phyloP scores from a whole-genome alignment of 768 basidiomycete genomes.

The Termitomyces bulborhizus region DNA sequence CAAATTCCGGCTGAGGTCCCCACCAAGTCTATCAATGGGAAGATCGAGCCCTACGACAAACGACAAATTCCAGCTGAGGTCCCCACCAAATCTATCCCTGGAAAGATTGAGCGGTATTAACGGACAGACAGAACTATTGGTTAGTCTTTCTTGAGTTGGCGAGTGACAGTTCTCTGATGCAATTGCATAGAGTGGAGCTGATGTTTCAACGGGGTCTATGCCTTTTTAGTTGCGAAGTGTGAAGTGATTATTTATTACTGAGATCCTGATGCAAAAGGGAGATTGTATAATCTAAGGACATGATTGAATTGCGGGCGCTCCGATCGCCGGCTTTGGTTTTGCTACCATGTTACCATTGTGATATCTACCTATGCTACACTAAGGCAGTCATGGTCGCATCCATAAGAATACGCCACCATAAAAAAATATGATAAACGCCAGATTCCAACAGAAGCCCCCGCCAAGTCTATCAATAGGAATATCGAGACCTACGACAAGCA shows the following conservation, averaged over 20 bases:
- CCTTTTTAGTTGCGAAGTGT: background rate
- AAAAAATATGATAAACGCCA: slow-evolving; percentile 16
- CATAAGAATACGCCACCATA: too few species aligned
- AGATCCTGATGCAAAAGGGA: slow-evolving; percentile 5
- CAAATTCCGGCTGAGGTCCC: slow-evolving; percentile 17
- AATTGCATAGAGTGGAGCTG: background rate
- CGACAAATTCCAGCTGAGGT: slow-evolving; percentile 20
- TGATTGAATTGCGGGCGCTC: background rate
- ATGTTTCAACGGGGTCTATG: background rate
- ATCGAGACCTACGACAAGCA: background rate
- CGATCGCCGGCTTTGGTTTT: background rate
- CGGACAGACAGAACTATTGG: background rate
- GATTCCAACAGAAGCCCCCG: background rate
- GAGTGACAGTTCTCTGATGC: background rate
- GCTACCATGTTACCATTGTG: background rate
- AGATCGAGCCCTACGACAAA: slow-evolving; percentile 14
- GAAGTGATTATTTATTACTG: background rate
- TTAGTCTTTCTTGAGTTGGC: background rate
- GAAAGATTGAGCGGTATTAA: slow-evolving; percentile 12
- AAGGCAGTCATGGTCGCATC: too few species aligned
- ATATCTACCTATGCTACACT: too few species aligned
- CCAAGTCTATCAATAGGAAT: background rate
- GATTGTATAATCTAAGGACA: background rate
- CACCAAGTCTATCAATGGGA: slow-evolving; percentile 17
- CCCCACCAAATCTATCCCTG: background rate